Evolutionary conservation across 805 yeast genomes (phyloP), one percentile per base, ranked within the genome.

Genomic region (Starmerella apicola): DNA sequence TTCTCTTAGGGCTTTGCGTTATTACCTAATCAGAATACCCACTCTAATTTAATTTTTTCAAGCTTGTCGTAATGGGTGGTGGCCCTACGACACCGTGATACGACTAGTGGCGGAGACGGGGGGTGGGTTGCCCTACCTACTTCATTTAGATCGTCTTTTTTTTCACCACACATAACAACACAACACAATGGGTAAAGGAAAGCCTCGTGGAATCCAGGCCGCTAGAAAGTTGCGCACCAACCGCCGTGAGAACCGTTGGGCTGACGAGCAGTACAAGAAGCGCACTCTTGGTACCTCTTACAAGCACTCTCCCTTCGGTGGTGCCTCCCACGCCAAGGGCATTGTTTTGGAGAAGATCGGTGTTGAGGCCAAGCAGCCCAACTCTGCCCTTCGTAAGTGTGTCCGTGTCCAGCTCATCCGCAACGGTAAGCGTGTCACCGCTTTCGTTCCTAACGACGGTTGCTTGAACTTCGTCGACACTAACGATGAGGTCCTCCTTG

Each of bases 171-270:
- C 26, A 23, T 12, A 23, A 7, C 26, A 23, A 7, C 26, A 44
- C 41, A 35, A 36, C 44, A 51, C 70, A 82, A 88, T 88, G 97
- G 96, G 96, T 77, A 85, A 81, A 74, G 96, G 49, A 32, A 51
- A 46, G 76, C 98, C 98, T 80, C 84, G 98, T 83, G 99, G 99
- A 70, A 76, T 91, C 71, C 88, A 91, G 84, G 81, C 98, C 68
- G 99, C 99, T 67, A 84, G 99, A 81, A 91, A 91, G 79, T 82
- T 91, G 73, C 86, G 98, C 81, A 85, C 80, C 71, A 93, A 83
- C 86, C 86, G 99, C 74, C 88, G 97, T 73, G 86, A 86, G 81
- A 91, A 91, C 85, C 91, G 95, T 77, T 91, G 99, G 99, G 96
- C 99, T 61, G 98, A 91, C 71, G 79, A 80, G 70, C 72, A 84